Evolutionary conservation across 352 stramenopile genomes (phyloP).

Genomic region (Aphanomyces cochlioides): DNA sequence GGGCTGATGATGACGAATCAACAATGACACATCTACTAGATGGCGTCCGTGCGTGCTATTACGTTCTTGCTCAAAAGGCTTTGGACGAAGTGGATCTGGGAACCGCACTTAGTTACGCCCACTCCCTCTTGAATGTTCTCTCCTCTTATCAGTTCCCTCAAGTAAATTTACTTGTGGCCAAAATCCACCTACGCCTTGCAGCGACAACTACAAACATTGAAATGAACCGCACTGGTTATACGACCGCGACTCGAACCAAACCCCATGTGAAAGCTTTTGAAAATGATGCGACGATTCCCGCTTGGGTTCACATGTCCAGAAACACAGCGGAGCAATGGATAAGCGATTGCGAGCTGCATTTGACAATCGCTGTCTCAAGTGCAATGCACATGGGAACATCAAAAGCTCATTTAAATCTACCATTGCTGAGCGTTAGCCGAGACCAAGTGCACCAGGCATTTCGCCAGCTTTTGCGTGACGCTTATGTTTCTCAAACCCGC

Average conservation of each 20-base stretch:
- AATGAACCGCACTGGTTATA: not conserved
- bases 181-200: constrained; percentile 21
- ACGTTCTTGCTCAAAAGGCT: constrained; percentile 24
- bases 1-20: not conserved
- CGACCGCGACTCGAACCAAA: not conserved
- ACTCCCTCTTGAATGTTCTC: constrained; percentile 1
- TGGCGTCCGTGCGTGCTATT: constrained; percentile 15
- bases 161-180: constrained; percentile 22
- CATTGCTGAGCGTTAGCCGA: constrained; percentile 18
- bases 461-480: constrained; percentile 16
- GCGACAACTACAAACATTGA: not conserved
- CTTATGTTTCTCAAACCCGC: constrained; percentile 24
- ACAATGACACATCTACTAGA: not conserved
- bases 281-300: not conserved
- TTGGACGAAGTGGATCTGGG: constrained; percentile 7
- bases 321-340: not conserved
- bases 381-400: constrained; percentile 23
- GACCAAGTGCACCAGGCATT: constrained; percentile 18
- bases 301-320: constrained; percentile 20
- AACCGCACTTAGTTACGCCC: constrained; percentile 4
- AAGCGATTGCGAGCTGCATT: constrained; percentile 10
- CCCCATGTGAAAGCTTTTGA: not conserved
- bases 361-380: constrained; percentile 23
- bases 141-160: constrained; percentile 22
- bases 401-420: not conserved